Conservation (phyloP, 2,329 filamentous ascomycete species). For the Pyricularia pennisetigena region DNA sequence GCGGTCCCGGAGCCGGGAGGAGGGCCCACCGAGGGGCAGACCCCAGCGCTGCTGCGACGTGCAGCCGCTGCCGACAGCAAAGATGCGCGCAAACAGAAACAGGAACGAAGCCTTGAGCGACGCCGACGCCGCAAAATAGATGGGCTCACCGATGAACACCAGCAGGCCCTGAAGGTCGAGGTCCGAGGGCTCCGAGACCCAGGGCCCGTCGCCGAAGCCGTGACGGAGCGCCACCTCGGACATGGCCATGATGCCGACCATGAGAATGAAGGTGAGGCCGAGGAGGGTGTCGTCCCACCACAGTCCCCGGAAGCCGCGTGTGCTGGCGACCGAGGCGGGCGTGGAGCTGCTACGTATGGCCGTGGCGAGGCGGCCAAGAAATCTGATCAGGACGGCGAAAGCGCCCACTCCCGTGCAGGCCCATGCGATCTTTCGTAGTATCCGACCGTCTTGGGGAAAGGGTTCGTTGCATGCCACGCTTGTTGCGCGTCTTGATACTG, state of each 20-base stretch:
- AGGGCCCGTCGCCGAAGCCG: slow-evolving; percentile 3
- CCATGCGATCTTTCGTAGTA: not conserved
- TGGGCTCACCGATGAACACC: not conserved
- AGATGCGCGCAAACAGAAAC: not conserved
- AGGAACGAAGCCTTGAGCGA: not conserved
- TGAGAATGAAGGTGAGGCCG: not conserved
- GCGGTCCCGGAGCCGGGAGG: not conserved
- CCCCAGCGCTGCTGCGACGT: not conserved
- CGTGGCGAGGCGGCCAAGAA: not conserved
- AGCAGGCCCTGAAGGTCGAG: not conserved
- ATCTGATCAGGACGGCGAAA: not conserved
- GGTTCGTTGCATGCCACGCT: not conserved
- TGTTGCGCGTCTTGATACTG: not conserved
- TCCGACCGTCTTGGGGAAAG: not conserved
- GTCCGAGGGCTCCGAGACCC: not conserved
- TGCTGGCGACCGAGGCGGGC: not conserved
- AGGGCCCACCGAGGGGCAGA: not conserved
- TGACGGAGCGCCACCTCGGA: not conserved
- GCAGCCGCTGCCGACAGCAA: not conserved
- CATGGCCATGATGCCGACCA: not conserved
- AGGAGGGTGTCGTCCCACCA: slow-evolving; percentile 3
- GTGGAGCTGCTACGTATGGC: not conserved
- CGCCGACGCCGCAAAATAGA: not conserved
- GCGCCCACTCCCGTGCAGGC: not conserved
- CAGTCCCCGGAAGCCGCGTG: not conserved